Base-by-base conservation (phyloP, 805 yeast species). In the Candida suzukii region DNA sequence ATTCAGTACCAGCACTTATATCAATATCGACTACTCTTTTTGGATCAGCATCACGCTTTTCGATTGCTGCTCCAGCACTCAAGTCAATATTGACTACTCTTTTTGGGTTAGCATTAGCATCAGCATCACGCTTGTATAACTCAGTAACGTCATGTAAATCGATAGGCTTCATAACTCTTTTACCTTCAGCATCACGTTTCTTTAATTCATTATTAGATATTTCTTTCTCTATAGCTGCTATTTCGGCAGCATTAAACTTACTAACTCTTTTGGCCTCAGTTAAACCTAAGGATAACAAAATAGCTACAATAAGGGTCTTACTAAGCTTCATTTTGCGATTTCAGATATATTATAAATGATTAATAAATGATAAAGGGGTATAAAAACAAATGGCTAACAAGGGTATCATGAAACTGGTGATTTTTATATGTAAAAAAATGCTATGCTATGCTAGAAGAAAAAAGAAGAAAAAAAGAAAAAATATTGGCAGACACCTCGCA, bases 241-340 rank as follows among this genome's bases (percentile, higher is more conserved):
- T 7, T 2, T 21, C 20, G 13, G 8, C 32, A 3, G 18, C 16
- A 3, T 19, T 13, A 12, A 19, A 26, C 7, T 17, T 25, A 4
- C 10, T 12, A 20, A 51, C 51, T 30, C 49, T 52, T 32, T 44
- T 49, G 29, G 56, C 50, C 1, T 36, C 38, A 5, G 33, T 37
- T 2, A 31, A 20, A 4, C 43, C 28, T 10, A 21, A 19, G 8
- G 31, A 22, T 22, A 43, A 34, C 6, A 24, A 11, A 4, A 13
- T 16, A 16, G 30, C 20, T 7, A n/a, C 14, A 8, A 25, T 3
- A 6, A 25, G 4, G 3, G 30, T 5, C 4, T 9, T 35, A 35
- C 22, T 35, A 4, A 35, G 9, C 26, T 25, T 35, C 38, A 35
- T 35, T 17, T 24, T 35, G 18, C 12, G 17, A 24, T 21, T 19